phyloP scores from a whole-genome alignment of 768 basidiomycete genomes.

The Serendipita indica region DNA sequence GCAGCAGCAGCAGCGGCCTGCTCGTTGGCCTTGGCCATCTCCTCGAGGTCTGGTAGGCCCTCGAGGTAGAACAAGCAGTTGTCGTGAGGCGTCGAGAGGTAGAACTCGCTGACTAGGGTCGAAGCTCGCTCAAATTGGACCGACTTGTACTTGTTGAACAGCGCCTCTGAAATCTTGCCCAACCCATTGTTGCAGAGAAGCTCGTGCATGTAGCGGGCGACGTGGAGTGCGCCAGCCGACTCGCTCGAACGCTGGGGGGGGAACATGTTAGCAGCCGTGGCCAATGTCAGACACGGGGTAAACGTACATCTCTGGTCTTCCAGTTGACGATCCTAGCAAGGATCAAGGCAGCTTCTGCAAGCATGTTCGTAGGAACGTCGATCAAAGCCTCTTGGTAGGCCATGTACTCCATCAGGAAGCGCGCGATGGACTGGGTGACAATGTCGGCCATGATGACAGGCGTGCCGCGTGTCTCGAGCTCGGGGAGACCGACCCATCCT shows the following conservation, averaged over 20 bases:
- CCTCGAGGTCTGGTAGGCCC: neutral
- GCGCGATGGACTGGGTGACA: slow-evolving; percentile 86
- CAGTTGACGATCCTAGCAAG: slow-evolving; percentile 81
- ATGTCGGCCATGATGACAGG: slow-evolving; percentile 62
- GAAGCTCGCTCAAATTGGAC: slow-evolving; percentile 94
- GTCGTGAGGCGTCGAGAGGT: slow-evolving; percentile 64
- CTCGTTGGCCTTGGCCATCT: neutral
- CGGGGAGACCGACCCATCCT: slow-evolving; percentile 4
- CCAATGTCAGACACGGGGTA: slow-evolving; percentile 12
- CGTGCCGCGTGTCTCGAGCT: slow-evolving; percentile 34
- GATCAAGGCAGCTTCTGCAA: slow-evolving; percentile 80
- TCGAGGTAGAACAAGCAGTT: slow-evolving; percentile 11
- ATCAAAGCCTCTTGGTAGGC: slow-evolving; percentile 29
- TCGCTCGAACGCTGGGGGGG: slow-evolving; percentile 42
- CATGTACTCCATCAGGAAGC: slow-evolving; percentile 98
- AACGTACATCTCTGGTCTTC: slow-evolving; percentile 50
- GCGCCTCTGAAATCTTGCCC: slow-evolving; percentile 50
- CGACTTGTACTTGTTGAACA: slow-evolving; percentile 96
- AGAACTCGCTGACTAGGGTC: slow-evolving; percentile 83
- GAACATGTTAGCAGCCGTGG: neutral
- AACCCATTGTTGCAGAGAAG: slow-evolving; percentile 24
- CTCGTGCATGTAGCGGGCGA: slow-evolving; percentile 79
- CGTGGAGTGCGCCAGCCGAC: slow-evolving; percentile 64
- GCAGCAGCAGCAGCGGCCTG: neutral
- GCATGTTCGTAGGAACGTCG: slow-evolving; percentile 48